Conservation (phyloP, 2,329 filamentous ascomycete genomes). For the Xylariaceae sp. region DNA sequence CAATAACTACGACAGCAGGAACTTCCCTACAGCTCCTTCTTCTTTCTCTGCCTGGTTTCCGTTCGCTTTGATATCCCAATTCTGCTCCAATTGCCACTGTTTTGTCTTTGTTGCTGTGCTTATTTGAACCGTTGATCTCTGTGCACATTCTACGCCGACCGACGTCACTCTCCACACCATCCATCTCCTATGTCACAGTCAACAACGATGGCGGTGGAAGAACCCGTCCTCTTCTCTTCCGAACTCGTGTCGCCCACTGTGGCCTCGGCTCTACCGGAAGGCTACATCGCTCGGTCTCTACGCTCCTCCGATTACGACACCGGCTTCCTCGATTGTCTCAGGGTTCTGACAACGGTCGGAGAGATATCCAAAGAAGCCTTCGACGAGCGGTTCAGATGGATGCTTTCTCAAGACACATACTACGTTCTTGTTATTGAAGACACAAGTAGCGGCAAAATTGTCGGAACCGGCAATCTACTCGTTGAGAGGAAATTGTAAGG, state of each 20-base stretch:
- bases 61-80: too few relatives aligned
- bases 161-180: neutral
- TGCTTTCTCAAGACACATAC: conserved; percentile 71
- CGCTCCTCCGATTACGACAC: conserved; percentile 71
- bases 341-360: conserved; percentile 88
- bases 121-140: too few relatives aligned
- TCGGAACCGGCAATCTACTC: conserved; percentile 86
- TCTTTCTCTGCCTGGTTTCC: too few relatives aligned
- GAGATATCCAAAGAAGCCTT: conserved; percentile 75
- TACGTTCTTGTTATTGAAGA: conserved; percentile 86
- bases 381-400: conserved; percentile 77
- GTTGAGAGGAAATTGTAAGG: conserved; percentile 91
- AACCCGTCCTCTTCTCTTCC: conserved; percentile 69
- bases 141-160: too few relatives aligned
- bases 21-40: too few relatives aligned
- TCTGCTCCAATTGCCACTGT: too few relatives aligned
- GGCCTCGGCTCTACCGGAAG: conserved; percentile 66
- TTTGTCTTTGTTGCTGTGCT: too few relatives aligned
- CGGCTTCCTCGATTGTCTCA: conserved; percentile 86
- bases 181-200: neutral
- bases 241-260: conserved; percentile 76
- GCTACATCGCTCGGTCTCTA: conserved; percentile 79
- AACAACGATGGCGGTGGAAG: conserved; percentile 28
- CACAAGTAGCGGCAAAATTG: conserved; percentile 57
- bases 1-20: too few relatives aligned